Conservation (phyloP, 73 alveolate genomes). For the Stentor coeruleus region DNA sequence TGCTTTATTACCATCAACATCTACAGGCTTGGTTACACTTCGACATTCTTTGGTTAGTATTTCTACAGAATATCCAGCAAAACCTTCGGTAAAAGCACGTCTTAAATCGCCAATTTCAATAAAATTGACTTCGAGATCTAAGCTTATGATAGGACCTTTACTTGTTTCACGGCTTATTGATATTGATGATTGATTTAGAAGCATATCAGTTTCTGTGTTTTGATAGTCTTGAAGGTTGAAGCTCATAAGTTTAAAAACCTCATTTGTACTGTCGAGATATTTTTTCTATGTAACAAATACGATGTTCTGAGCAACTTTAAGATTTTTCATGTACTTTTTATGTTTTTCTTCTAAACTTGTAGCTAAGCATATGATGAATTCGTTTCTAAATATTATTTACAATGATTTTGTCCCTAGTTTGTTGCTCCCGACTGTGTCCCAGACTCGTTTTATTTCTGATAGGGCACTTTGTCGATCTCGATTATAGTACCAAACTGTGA, state of each 20-base stretch:
- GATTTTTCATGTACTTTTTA: not conserved
- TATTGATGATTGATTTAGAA: not conserved
- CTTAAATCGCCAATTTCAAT: not conserved
- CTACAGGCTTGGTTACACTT: not conserved
- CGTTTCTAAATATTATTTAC: not conserved
- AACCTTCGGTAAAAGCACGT: conserved; percentile 13
- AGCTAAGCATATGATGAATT: not conserved
- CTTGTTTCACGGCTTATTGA: not conserved
- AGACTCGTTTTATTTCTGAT: conserved; percentile 1
- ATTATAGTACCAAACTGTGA: not conserved
- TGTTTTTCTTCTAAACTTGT: not conserved
- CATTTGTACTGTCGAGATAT: not conserved
- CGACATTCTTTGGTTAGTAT: not conserved
- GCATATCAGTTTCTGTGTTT: not conserved
- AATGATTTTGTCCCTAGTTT: conserved; percentile 7
- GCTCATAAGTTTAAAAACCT: not conserved
- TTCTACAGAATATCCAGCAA: conserved; percentile 9
- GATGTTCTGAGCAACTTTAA: not conserved
- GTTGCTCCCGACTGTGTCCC: not conserved
- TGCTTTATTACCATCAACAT: conserved; percentile 2
- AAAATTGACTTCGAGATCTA: not conserved
- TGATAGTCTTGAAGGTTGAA: not conserved
- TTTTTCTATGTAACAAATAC: conserved; percentile 2
- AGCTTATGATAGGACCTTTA: not conserved
- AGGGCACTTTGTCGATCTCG: conserved; percentile 12